Evolutionary conservation across 257 asterid genomes (phyloP).

Genomic region (Thymus mandschuricus): DNA sequence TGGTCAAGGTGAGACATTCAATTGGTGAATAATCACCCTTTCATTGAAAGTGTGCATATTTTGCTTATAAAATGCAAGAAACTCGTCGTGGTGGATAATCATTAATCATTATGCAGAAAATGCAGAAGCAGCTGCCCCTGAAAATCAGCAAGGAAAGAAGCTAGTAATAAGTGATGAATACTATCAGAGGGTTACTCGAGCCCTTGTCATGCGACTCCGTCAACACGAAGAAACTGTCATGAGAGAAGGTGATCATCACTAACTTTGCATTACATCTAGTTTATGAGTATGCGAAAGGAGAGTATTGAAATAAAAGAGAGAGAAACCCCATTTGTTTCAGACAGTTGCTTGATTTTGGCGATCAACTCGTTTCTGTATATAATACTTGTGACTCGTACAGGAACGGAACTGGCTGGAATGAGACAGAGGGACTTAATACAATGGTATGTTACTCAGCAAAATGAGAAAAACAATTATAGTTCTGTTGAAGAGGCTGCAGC

Average conservation of each 20-base stretch:
- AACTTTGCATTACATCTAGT: slow-evolving; percentile 12
- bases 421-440: slow-evolving; percentile 86
- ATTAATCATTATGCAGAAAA: slow-evolving; percentile 49
- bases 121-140: slow-evolving; percentile 40
- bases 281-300: not conserved
- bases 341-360: not conserved
- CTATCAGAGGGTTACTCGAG: slow-evolving; percentile 88
- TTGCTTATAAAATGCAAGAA: slow-evolving; percentile 6
- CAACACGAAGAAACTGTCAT: slow-evolving; percentile 75
- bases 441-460: slow-evolving; percentile 86
- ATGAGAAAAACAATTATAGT: slow-evolving; percentile 68
- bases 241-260: slow-evolving; percentile 62
- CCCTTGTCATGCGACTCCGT: slow-evolving; percentile 79
- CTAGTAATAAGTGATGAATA: slow-evolving; percentile 80
- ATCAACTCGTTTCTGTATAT: not conserved
- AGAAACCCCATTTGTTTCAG: not conserved
- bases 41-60: not conserved
- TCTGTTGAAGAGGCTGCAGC: slow-evolving; percentile 82
- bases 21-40: not conserved
- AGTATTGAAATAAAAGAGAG: not conserved
- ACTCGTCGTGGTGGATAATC: slow-evolving; percentile 18
- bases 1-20: slow-evolving; percentile 40
- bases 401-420: slow-evolving; percentile 83
- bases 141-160: slow-evolving; percentile 63
- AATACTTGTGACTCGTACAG: slow-evolving; percentile 34